Percentiles rank a stretch among this genome's conserved stretches.
Evolutionary conservation across 441 rosid species (phyloP).

Genomic region (Raphanus hybrid): DNA sequence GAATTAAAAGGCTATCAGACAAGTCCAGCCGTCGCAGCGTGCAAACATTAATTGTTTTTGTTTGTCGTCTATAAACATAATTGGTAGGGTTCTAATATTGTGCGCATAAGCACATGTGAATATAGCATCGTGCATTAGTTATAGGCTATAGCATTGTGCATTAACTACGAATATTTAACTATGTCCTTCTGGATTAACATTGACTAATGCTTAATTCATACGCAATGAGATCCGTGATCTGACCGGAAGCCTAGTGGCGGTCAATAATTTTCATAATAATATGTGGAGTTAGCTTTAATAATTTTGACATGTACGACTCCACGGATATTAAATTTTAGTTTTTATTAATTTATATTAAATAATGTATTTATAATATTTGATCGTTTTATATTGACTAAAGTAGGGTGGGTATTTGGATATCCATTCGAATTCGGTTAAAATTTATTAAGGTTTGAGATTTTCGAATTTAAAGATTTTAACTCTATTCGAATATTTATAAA

Average conservation of each 20-base stretch:
- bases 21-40: background rate
- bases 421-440: no score
- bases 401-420: no score
- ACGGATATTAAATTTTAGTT: no score
- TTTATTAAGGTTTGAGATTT: no score
- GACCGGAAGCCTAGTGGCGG: slow-evolving; percentile 22
- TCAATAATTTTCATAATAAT: slow-evolving; percentile 12
- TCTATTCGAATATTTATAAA: no score
- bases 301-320: no score
- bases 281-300: background rate
- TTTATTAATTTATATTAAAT: no score
- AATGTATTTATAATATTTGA: no score
- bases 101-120: slow-evolving; percentile 24
- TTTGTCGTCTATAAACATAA: background rate
- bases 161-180: background rate
- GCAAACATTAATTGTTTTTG: background rate
- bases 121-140: background rate
- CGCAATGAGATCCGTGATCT: slow-evolving; percentile 26
- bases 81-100: background rate
- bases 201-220: slow-evolving; percentile 18
- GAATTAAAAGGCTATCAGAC: background rate
- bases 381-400: no score
- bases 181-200: background rate
- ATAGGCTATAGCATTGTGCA: background rate
- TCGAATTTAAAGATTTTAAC: no score